Evolutionary conservation across 495 filamentous ascomycete species (phyloP), one percentile per base, ranked within the genome.

Genomic region (Penicillium argentinense): DNA sequence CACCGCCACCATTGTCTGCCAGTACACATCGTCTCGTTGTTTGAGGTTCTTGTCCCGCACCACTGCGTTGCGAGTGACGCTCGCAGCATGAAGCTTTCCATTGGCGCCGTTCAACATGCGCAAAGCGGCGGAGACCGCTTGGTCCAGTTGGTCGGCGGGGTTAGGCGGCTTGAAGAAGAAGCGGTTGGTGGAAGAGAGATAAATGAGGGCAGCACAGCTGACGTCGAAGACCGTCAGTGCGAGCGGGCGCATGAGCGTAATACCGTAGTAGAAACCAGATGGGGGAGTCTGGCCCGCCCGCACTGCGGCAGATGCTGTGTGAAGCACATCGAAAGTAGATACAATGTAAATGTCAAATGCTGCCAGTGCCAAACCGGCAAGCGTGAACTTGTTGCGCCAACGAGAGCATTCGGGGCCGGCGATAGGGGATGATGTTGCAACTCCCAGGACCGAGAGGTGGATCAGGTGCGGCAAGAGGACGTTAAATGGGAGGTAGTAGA

Each of bases 141-240:
- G 49, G 4, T 69, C 68, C 12, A 71, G 39, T 40, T 70, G 67
- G 19, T 84, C 79, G 5, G 63, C 68, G n/a, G 72, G 58, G 9
- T 67, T 62, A 2, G 74, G 68, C 22, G 77, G 78, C n/a, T 63
- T 60, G 41, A 77, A 76, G 52, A 84, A 79, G 59, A 75, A 74
- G 11, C 92, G 80, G 54, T 91, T 86, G 14, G 93, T 96, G 17
- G 81, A 78, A 0, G 84, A 79, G 11, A 91, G 71, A 66, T 84
- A 96, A 11, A 96, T 66, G 5, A 86, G 62, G 11, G 60, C 60
- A 0, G 81, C 85, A 1, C 89, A 63, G 5, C 75, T n/a, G 1
- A 51, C 62, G 60, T 97, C 86, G 1, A 85, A 69, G 2, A 75
- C 45, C 0, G 79, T 78, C 1, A 97, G 77, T 0, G 63, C 62